phyloP scores from a whole-genome alignment of 2,329 filamentous ascomycete species.

The Colletotrichum endophyticum region DNA sequence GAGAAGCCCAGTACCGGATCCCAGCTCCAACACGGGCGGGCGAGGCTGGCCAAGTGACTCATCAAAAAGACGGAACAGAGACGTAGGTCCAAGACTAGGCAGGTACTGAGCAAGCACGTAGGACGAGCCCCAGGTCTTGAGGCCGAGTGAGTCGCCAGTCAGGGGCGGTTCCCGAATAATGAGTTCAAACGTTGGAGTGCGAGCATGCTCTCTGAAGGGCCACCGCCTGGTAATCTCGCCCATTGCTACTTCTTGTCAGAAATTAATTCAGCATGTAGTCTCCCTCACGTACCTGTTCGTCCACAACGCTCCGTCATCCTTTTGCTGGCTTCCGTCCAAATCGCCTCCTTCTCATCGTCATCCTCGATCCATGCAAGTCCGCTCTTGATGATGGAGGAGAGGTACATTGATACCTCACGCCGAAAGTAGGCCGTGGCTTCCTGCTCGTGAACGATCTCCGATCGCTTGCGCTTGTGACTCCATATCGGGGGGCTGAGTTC shows the following conservation, averaged over 20 bases:
- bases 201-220: slow-evolving; percentile 47
- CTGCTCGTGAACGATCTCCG: slow-evolving; percentile 46
- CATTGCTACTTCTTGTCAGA: slow-evolving; percentile 46
- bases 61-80: slow-evolving; percentile 51
- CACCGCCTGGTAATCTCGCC: slow-evolving; percentile 60
- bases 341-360: slow-evolving; percentile 67
- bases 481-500: slow-evolving; percentile 72
- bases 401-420: slow-evolving; percentile 65
- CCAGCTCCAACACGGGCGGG: slow-evolving; percentile 72
- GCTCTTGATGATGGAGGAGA: slow-evolving; percentile 72
- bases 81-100: slow-evolving; percentile 46
- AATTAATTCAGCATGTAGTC: background rate
- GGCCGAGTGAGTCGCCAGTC: slow-evolving; percentile 84
- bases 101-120: slow-evolving; percentile 83
- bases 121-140: slow-evolving; percentile 96
- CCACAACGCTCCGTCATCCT: slow-evolving; percentile 88
- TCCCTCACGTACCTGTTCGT: slow-evolving; percentile 59
- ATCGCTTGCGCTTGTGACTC: slow-evolving; percentile 52
- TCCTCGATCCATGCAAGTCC: slow-evolving; percentile 71
- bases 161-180: slow-evolving; percentile 84
- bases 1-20: slow-evolving; percentile 89
- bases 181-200: slow-evolving; percentile 60
- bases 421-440: slow-evolving; percentile 47
- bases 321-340: slow-evolving; percentile 82
- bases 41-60: slow-evolving; percentile 33